Base-by-base conservation (phyloP, 2,329 filamentous ascomycete species). In the Aureobasidium subglaciale region DNA sequence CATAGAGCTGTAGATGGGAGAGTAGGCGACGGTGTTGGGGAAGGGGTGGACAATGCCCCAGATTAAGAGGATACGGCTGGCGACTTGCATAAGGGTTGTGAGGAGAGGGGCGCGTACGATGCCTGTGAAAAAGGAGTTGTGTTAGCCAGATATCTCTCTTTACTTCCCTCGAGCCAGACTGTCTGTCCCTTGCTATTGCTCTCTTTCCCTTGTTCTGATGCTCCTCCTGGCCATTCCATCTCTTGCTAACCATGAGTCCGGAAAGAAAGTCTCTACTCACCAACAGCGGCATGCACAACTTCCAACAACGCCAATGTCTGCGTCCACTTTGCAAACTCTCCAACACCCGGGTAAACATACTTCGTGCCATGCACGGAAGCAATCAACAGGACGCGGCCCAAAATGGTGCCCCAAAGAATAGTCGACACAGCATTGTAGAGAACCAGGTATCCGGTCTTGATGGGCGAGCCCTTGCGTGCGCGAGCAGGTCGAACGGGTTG, bases 21-120 rank as follows among this genome's bases (percentile, higher is more conserved):
- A 81, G 11, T 52, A 58, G 58, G 68, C 64, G 2, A 83, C 82
- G 53, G 86, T 79, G 56, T 76, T 72, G 9, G 87, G 88, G 74
- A 92, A 96, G 37, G 79, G 77, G 67, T 84, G 79, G 66, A 89
- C 84, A 60, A 97, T 79, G 63, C 81, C 85, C 90, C 91, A 96
- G 63, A 96, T 88, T 61, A 97, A 85, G 61, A 96, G 81, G 65
- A 95, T 82, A 52, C 93, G 89, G 57, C 84, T 89, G 20, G 87
- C 81, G 60, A 97, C 91, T 73, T 99, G 93, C 84, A 96, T 90
- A 34, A 82, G 71, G 5, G 93, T 97, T 5, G 93, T 97, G 63
- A 86, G 63, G 64, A 96, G 71, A 1, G 92, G 90, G 1, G 92
- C 86, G 65, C 92, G 84, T 52, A 99, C 92, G 65, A 97, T 70